Evolutionary conservation across 345 rosid species (phyloP).

Genomic region (Melastoma malabathricum): DNA sequence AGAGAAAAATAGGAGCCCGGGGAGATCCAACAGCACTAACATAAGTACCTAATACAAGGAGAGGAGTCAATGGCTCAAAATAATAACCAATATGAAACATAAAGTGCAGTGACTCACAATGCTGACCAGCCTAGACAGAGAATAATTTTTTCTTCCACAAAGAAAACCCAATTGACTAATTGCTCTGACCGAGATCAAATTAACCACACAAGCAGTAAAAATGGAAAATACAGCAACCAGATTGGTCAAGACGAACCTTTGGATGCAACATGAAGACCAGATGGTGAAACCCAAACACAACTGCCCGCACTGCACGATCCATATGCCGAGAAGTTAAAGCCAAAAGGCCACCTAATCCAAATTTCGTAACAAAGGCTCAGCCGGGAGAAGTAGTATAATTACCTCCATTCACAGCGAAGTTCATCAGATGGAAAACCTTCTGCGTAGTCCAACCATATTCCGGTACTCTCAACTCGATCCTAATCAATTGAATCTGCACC

Average conservation of each 20-base stretch:
- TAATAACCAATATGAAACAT: background rate
- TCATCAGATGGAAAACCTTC: constrained; percentile 98
- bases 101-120: background rate
- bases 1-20: constrained; percentile 85
- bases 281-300: constrained; percentile 89
- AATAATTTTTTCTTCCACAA: no score
- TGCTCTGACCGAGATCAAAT: no score
- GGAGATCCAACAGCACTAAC: constrained; percentile 61
- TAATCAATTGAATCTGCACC: constrained; percentile 62
- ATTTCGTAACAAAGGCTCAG: background rate
- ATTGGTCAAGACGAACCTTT: constrained; percentile 42
- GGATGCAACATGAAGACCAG: constrained; percentile 71
- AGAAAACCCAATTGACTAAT: no score
- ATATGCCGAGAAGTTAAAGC: constrained; percentile 2
- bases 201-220: background rate
- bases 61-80: constrained; percentile 1
- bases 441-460: constrained; percentile 98
- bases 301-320: constrained; percentile 56
- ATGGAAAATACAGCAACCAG: background rate
- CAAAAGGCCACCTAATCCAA: background rate
- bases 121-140: background rate
- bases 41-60: constrained; percentile 43
- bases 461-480: constrained; percentile 93
- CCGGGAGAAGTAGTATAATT: constrained; percentile 6
- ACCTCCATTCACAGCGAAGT: constrained; percentile 98